phyloP scores from a whole-genome alignment of 441 rosid genomes.

The Pelargonium fulgidum region DNA sequence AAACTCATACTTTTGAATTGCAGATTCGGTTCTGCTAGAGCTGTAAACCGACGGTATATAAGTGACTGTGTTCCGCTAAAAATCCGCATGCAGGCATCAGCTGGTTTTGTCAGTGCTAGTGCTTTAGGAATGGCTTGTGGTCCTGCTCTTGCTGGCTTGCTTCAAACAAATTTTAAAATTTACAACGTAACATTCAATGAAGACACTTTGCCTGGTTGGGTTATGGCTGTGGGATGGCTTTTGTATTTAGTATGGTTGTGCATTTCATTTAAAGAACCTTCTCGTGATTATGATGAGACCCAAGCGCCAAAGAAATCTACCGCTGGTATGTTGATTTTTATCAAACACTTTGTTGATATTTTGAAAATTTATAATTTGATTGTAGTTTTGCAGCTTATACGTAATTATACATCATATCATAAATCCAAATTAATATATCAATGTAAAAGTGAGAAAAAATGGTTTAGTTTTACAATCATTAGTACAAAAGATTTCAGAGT shows the following conservation, averaged over 20 bases:
- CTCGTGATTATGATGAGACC: slow-evolving; percentile 43
- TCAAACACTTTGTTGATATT: no score
- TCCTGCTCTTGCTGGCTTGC: slow-evolving; percentile 94
- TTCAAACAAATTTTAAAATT: slow-evolving; percentile 70
- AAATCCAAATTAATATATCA: no score
- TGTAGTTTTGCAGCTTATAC: background rate
- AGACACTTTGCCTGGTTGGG: slow-evolving; percentile 92
- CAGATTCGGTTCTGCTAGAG: slow-evolving; percentile 98
- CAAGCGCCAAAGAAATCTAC: slow-evolving; percentile 31
- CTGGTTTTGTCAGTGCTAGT: slow-evolving; percentile 99
- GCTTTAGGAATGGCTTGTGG: slow-evolving; percentile 99
- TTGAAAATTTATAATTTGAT: background rate
- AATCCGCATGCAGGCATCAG: slow-evolving; percentile 94
- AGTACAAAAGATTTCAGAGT: no score
- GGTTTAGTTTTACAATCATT: no score
- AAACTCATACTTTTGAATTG: slow-evolving; percentile 20
- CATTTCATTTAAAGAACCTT: slow-evolving; percentile 77
- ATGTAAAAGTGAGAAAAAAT: no score
- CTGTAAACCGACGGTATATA: slow-evolving; percentile 92
- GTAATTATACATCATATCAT: no score
- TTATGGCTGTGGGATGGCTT: slow-evolving; percentile 89
- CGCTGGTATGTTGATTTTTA: slow-evolving; percentile 36
- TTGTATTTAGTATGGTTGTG: slow-evolving; percentile 76
- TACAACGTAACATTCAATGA: slow-evolving; percentile 69
- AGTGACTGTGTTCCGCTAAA: slow-evolving; percentile 90